These are phyloP conservation scores for Melocanna baccifera DNA, from an alignment of 176 grass and related monocot genomes.

Conservation along the genomic window DNA sequence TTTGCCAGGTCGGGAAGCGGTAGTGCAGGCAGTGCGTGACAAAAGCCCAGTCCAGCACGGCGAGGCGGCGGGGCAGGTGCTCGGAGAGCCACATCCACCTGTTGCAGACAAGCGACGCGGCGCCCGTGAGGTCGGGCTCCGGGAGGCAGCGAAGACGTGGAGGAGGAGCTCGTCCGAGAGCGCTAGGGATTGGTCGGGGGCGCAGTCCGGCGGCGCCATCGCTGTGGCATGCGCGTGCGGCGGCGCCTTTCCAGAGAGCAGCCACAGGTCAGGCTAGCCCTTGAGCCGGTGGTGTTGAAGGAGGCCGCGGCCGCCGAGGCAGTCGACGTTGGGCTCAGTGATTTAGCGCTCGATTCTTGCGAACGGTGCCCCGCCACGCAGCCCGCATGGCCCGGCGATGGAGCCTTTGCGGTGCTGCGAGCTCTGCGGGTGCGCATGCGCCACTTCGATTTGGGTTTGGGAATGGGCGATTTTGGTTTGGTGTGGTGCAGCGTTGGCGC, in stretches of 20 bases:
- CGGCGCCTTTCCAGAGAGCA: background rate
- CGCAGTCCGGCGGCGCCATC: constrained; percentile 26
- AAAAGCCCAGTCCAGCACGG: constrained; percentile 74
- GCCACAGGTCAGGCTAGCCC: constrained; percentile 46
- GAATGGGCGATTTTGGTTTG: background rate
- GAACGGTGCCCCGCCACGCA: background rate
- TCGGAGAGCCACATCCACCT: constrained; percentile 76
- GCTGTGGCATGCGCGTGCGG: constrained; percentile 32
- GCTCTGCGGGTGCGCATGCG: background rate
- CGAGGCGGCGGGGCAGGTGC: constrained; percentile 65
- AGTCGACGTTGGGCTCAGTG: constrained; percentile 24
- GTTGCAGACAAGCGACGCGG: constrained; percentile 78
- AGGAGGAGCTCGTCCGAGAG: constrained; percentile 61
- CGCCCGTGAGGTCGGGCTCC: constrained; percentile 40
- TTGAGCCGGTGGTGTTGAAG: constrained; percentile 24
- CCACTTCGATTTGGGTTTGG: background rate
- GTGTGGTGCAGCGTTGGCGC: background rate
- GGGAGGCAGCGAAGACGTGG: constrained; percentile 59
- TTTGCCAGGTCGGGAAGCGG: constrained; percentile 73
- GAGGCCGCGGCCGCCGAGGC: constrained; percentile 18
- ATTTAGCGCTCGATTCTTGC: constrained; percentile 34
- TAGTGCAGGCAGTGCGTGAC: constrained; percentile 55
- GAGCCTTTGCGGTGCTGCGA: background rate
- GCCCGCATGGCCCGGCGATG: constrained; percentile 14
- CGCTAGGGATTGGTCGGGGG: constrained; percentile 47